Base-by-base conservation (phyloP, 805 yeast species). In the Myxozyma monticola region DNA sequence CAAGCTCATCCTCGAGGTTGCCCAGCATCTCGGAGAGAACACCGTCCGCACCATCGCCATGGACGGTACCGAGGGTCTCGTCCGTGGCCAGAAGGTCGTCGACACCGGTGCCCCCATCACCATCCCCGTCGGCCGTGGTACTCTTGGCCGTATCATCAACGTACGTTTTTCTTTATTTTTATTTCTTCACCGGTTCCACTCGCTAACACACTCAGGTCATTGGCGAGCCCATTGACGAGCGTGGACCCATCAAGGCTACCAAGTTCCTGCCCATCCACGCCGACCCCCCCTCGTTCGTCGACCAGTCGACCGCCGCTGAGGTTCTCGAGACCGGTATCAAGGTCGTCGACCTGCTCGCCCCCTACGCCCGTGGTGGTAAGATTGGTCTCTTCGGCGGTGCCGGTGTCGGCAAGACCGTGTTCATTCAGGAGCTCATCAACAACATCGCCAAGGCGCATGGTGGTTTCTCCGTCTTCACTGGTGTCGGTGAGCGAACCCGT, bases 321-420 rank as follows among this genome's bases (percentile, higher is more conserved):
- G 90, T 93, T 69, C 84, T 93, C 72, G 99, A 90, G 81, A 91
- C 99, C 63, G 85, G 99, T 88, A 91, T 91, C 75, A 91, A 91
- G 84, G 99, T 91, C 76, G 99, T 91, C 79, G 99, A 91, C 75
- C 81, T 91, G 72, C 83, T 91, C 65, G 99, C 99, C 67, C 99
- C 99, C 67, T 91, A 91, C 81, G 98, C 99, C 73, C 89, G 97
- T 88, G 99, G 99, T 88, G 99, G 99, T 88, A 91, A 91, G 85
- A 91, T 91, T 88, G 99, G 99, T 85, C 84, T 91, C 72, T 91
- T 91, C 86, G 99, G 99, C 82, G 99, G 99, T 91, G 99, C 99
- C 76, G 99, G 99, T 91, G 99, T 91, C 87, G 99, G 99, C 80
- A 91, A 91, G 79, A 91, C 99, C 76, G 99, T 91, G 62, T 91